Conservation (phyloP, 106 monocot species). For the Chionographis japonica region DNA sequence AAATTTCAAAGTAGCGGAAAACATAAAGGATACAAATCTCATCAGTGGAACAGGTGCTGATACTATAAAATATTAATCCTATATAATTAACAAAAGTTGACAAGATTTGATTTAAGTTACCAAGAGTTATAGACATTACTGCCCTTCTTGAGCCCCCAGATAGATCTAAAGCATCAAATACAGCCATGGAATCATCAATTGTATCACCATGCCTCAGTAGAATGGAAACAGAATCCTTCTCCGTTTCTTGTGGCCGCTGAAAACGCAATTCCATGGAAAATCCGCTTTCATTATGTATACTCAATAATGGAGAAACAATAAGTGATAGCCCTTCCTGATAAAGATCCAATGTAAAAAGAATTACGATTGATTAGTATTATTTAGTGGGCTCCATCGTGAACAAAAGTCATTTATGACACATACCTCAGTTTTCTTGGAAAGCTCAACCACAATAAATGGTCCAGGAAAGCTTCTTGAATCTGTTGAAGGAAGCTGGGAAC, state of each 20-base stretch:
- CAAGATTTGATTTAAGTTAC: slow-evolving; percentile 18
- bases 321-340: slow-evolving; percentile 69
- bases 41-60: not conserved
- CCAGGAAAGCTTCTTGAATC: slow-evolving; percentile 74
- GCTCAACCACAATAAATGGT: slow-evolving; percentile 67
- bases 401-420: not conserved
- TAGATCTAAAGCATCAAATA: slow-evolving; percentile 61
- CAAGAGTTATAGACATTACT: slow-evolving; percentile 64
- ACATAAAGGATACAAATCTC: too few species aligned
- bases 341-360: slow-evolving; percentile 4
- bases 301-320: slow-evolving; percentile 58
- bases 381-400: not conserved
- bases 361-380: not conserved
- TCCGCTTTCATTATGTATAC: slow-evolving; percentile 69
- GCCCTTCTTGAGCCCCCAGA: slow-evolving; percentile 60
- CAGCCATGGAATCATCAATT: slow-evolving; percentile 72
- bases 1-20: too few species aligned
- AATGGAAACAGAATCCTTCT: slow-evolving; percentile 45
- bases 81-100: not conserved
- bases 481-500: slow-evolving; percentile 22
- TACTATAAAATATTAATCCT: not conserved
- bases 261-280: slow-evolving; percentile 64
- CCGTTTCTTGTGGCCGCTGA: slow-evolving; percentile 43
- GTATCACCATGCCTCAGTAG: slow-evolving; percentile 46
- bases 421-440: slow-evolving; percentile 66